phyloP scores from a whole-genome alignment of 345 rosid genomes.

The Bruguiera parviflora region DNA sequence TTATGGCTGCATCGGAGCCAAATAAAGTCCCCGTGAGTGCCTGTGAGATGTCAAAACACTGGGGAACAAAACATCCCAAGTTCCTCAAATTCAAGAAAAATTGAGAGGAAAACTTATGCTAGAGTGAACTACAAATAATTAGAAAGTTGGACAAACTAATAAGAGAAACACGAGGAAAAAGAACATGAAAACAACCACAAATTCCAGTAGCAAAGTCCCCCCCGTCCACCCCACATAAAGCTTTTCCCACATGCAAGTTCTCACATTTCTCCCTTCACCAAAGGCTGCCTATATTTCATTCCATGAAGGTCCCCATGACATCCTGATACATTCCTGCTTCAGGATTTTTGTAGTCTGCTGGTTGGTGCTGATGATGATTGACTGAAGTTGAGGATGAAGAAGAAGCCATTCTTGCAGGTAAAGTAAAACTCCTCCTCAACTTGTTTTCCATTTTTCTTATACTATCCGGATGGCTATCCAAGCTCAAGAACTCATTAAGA shows the following conservation, averaged over 20 bases:
- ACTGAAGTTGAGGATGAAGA: conserved; percentile 66
- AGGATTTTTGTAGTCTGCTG: conserved; percentile 46
- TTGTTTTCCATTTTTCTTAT: conserved; percentile 55
- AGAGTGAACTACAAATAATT: conserved; percentile 30
- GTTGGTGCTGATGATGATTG: conserved; percentile 49
- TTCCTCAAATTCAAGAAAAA: background rate
- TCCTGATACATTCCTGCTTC: conserved; percentile 66
- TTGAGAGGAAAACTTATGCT: conserved; percentile 14
- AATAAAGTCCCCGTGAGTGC: background rate
- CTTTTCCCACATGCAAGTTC: conserved; percentile 27
- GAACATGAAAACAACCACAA: conserved; percentile 17
- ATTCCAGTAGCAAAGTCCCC: conserved; percentile 9
- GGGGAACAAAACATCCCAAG: background rate
- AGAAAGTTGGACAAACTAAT: conserved; percentile 8
- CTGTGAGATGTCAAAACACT: background rate
- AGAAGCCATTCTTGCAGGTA: conserved; percentile 71
- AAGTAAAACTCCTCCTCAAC: conserved; percentile 69
- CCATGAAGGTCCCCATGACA: conserved; percentile 80
- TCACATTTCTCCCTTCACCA: background rate
- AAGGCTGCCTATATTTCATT: conserved; percentile 30
- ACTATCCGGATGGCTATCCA: conserved; percentile 59
- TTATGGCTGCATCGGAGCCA: no score
- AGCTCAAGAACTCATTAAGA: conserved; percentile 62
- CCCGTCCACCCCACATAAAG: background rate
- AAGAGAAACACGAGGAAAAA: conserved; percentile 15